Evolutionary conservation across 2,329 filamentous ascomycete genomes (phyloP), one percentile per base, ranked within the genome.

Genomic region (Parafenestella ontariensis): DNA sequence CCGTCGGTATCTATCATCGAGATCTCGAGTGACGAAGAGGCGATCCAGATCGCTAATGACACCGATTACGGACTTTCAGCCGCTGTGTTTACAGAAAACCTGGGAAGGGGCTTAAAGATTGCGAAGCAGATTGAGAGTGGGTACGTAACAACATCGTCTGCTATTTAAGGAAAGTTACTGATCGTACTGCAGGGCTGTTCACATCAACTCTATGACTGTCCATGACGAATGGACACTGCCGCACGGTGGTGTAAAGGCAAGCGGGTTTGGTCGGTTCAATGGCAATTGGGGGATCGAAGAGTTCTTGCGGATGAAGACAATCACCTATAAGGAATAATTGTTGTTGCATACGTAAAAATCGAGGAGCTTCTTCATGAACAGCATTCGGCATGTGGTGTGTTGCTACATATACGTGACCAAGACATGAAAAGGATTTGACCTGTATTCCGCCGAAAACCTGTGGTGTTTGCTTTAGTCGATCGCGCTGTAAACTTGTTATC

Each of bases 1-100:
- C 91, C 92, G 0, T 86, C 85, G 0, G 89, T 92, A 1, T 87
- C 86, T 15, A 68, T 95, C 18, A 84, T 89, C 13, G 79, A 83
- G 20, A 81, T 93, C 23, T 81, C 86, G n/a, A 79, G 69, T 2
- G 88, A 91, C 42, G 89, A 91, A 28, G 88, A 92, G 61, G 91
- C 90, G 0, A 75, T 95, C 21, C 77, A 81, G 26, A 78, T 94
- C 17, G 90, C 91, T 13, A 96, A 96, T 69, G 89, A 94, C 65
- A 92, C 89, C 1, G 89, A 92, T 45, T 95, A 92, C 69, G 91
- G 91, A 3, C 81, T 96, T 9, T 80, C 82, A 2, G 83, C 86
- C 3, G 83, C 90, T 0, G 84, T 96, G 1, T 96, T 92, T 72
- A 92, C 90, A 0, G 78, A 83, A 61, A 86, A 91, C 69, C 75